A percentile compares a stretch with the other conserved stretches of the same genome.
These are phyloP conservation scores for Didymellaceae sp. DNA, from an alignment of 2,329 filamentous ascomycete genomes.

Conservation along the genomic window DNA sequence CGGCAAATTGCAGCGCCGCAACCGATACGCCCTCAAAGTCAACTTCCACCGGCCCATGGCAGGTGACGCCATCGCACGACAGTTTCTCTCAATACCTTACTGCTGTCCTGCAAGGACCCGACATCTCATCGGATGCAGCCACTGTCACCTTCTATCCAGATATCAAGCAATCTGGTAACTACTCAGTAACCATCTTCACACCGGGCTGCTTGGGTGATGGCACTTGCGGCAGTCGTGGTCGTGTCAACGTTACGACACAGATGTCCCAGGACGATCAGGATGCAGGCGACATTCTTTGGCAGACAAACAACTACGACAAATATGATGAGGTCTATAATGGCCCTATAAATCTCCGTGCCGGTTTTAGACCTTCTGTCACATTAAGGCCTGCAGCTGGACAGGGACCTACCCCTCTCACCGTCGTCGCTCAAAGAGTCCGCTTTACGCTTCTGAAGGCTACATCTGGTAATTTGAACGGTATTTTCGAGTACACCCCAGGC, in stretches of 20 bases:
- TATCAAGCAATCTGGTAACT: constrained; percentile 87
- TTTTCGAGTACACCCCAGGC: constrained; percentile 86
- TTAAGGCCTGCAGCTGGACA: constrained; percentile 73
- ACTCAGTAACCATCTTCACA: constrained; percentile 89
- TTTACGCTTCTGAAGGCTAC: constrained; percentile 77
- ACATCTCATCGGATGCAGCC: constrained; percentile 64
- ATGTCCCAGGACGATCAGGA: constrained; percentile 61
- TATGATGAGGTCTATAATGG: constrained; percentile 93
- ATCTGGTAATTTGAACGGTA: constrained; percentile 81
- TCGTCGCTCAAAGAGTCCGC: constrained; percentile 89
- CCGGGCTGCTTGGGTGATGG: constrained; percentile 85
- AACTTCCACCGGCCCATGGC: constrained; percentile 77
- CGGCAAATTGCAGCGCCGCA: constrained; percentile 72
- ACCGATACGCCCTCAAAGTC: constrained; percentile 64
- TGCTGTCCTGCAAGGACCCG: constrained; percentile 64
- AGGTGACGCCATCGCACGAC: constrained; percentile 67
- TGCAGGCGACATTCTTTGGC: constrained; percentile 71
- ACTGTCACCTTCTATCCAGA: constrained; percentile 82
- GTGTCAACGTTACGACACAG: constrained; percentile 79
- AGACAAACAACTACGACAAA: constrained; percentile 96
- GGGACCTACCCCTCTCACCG: constrained; percentile 61
- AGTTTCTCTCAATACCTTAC: constrained; percentile 81
- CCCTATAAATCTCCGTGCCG: constrained; percentile 76
- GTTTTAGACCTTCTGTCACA: constrained; percentile 82
- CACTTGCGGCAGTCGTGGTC: constrained; percentile 77